These are phyloP conservation scores for Cytospora leucostoma DNA, from an alignment of 2,329 filamentous ascomycete species.

Conservation along the genomic window DNA sequence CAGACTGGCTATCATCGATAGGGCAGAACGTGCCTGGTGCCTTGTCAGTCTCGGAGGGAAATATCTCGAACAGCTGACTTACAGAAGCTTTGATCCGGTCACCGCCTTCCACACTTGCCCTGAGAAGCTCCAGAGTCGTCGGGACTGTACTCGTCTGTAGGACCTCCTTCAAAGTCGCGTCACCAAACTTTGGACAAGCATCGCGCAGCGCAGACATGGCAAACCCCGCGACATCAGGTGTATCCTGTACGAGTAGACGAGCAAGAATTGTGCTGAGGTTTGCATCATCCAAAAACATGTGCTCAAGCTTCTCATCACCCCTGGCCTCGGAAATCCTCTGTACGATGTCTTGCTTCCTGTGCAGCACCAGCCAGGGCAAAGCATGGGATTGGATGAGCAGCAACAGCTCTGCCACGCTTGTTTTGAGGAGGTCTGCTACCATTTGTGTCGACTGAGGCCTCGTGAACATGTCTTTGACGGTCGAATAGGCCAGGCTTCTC, in stretches of 20 bases:
- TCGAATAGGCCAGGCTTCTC: slow-evolving; percentile 78
- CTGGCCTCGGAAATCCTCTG: slow-evolving; percentile 78
- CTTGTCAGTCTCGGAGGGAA: slow-evolving; percentile 34
- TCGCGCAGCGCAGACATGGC: slow-evolving; percentile 69
- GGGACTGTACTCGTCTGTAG: slow-evolving; percentile 74
- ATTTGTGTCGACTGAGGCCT: slow-evolving; percentile 81
- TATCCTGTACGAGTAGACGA: slow-evolving; percentile 59
- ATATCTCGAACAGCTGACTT: slow-evolving; percentile 36
- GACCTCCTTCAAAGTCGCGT: slow-evolving; percentile 65
- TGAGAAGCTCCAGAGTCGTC: slow-evolving; percentile 79
- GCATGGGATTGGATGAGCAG: slow-evolving; percentile 77
- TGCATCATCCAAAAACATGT: slow-evolving; percentile 53
- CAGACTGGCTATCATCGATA: slow-evolving; percentile 47
- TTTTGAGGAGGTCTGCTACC: slow-evolving; percentile 78
- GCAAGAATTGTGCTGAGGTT: slow-evolving; percentile 63
- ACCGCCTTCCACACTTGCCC: slow-evolving; percentile 70
- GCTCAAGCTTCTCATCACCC: slow-evolving; percentile 65
- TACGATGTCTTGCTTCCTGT: slow-evolving; percentile 75
- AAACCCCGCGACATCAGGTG: slow-evolving; percentile 60
- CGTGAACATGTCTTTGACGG: slow-evolving; percentile 77
- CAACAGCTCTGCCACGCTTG: slow-evolving; percentile 74
- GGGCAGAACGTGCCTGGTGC: slow-evolving; percentile 48
- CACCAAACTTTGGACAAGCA: slow-evolving; percentile 70
- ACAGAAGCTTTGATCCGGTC: slow-evolving; percentile 60
- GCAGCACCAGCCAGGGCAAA: slow-evolving; percentile 82